Percentiles rank a stretch among this genome's conserved stretches.
Evolutionary conservation across 495 filamentous ascomycete species (phyloP).

Genomic region (Lasiosphaeria ovina): DNA sequence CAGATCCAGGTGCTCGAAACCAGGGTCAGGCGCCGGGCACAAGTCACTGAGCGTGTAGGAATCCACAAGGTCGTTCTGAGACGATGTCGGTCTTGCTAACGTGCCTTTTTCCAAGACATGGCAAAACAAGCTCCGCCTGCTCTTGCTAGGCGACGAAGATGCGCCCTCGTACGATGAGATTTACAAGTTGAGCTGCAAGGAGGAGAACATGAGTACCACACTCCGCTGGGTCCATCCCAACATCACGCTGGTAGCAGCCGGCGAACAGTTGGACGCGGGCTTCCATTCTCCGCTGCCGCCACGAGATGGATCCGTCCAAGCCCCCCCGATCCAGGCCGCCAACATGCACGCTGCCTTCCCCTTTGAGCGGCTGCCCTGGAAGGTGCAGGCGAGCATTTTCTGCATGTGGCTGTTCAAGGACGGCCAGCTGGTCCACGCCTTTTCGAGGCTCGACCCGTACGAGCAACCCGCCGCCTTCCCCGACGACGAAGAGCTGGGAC

Average conservation of each 20-base stretch:
- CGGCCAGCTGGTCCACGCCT: conserved; percentile 31
- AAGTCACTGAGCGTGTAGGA: not conserved
- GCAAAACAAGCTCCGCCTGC: not conserved
- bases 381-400: conserved; percentile 33
- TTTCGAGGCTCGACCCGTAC: conserved; percentile 39
- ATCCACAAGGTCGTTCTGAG: not conserved
- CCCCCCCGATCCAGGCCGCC: no score
- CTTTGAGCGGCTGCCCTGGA: conserved; percentile 31
- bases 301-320: no score
- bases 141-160: not conserved
- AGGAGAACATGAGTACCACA: conserved; percentile 36
- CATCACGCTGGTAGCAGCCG: conserved; percentile 15
- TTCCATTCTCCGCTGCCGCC: no score
- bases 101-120: conserved; percentile 3
- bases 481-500: conserved; percentile 5
- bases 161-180: not conserved
- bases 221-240: conserved; percentile 28
- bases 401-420: conserved; percentile 25
- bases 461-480: conserved; percentile 24
- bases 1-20: not conserved
- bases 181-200: conserved; percentile 25
- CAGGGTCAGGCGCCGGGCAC: not conserved
- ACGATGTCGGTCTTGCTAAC: not conserved
- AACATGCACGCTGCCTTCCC: conserved; percentile 11
- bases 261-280: no score